These are phyloP conservation scores for Hemileccinum hortonii DNA, from an alignment of 1,284 basidiomycete genomes.

Conservation along the genomic window DNA sequence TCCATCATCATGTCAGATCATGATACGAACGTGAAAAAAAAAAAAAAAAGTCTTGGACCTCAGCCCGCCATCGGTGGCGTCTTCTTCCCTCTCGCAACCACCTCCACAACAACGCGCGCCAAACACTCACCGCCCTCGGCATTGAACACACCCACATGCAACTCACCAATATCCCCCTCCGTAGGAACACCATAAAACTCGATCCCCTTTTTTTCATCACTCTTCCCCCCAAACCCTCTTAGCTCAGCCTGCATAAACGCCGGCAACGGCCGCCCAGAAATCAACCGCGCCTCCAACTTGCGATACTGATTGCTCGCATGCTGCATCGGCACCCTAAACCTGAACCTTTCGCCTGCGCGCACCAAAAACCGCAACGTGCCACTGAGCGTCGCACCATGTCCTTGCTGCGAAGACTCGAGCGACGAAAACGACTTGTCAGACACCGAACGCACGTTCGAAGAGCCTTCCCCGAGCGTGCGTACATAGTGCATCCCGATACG, in stretches of 20 bases:
- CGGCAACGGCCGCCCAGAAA: conserved; percentile 56
- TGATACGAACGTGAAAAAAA: background rate
- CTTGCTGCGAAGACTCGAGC: conserved; percentile 54
- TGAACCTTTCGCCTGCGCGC: conserved; percentile 60
- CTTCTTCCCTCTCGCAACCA: conserved; percentile 48
- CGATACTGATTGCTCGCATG: conserved; percentile 19
- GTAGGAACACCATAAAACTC: conserved; percentile 59
- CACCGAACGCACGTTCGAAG: conserved; percentile 44
- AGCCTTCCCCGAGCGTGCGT: conserved; percentile 59
- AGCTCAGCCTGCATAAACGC: conserved; percentile 56
- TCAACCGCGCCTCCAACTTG: conserved; percentile 48
- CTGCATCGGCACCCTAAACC: conserved; percentile 51
- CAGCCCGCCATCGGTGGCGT: conserved; percentile 26
- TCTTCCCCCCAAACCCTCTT: conserved; percentile 36
- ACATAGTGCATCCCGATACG: conserved; percentile 68
- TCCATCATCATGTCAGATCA: conserved; percentile 1
- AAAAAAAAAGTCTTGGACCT: too few relatives aligned
- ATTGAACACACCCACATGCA: conserved; percentile 57
- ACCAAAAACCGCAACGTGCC: conserved; percentile 43
- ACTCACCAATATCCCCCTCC: conserved; percentile 52
- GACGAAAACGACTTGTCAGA: conserved; percentile 54
- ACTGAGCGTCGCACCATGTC: conserved; percentile 18
- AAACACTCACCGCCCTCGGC: conserved; percentile 50
- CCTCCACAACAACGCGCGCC: conserved; percentile 56
- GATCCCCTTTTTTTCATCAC: conserved; percentile 44